Evolutionary conservation across 1,284 basidiomycete species (phyloP).

Genomic region (Moesziomyces sp.): DNA sequence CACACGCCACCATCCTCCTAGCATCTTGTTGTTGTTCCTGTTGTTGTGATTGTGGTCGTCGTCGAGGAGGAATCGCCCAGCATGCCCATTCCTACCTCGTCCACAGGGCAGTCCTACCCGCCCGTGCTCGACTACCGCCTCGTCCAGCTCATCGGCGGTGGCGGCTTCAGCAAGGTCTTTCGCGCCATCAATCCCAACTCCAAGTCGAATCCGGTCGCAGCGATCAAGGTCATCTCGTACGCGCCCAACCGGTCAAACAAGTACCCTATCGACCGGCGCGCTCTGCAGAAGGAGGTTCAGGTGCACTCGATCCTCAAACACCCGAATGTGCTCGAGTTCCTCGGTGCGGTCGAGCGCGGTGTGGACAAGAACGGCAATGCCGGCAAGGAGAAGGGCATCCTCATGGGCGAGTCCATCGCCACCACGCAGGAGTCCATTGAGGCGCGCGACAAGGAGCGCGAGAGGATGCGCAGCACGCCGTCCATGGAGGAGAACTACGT

Average conservation of each 20-base stretch:
- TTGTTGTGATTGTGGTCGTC: no score
- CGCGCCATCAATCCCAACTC: constrained; percentile 57
- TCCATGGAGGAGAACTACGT: constrained; percentile 57
- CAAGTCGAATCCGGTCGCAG: constrained; percentile 54
- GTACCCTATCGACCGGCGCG: constrained; percentile 63
- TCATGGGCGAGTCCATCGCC: constrained; percentile 50
- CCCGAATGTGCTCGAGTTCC: constrained; percentile 83
- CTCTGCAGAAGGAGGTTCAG: constrained; percentile 84
- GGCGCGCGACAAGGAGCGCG: constrained; percentile 63
- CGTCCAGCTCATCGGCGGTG: constrained; percentile 65
- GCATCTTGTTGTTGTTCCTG: background rate
- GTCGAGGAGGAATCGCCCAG: background rate
- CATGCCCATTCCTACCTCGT: constrained; percentile 61
- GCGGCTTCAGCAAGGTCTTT: constrained; percentile 65
- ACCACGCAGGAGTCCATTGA: constrained; percentile 72
- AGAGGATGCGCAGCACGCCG: constrained; percentile 40
- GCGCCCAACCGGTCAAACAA: constrained; percentile 53
- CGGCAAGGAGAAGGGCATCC: constrained; percentile 39
- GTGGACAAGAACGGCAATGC: constrained; percentile 41
- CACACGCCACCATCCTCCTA: background rate
- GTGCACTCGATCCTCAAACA: constrained; percentile 87
- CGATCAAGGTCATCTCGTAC: constrained; percentile 66
- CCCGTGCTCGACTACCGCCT: constrained; percentile 62
- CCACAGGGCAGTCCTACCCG: constrained; percentile 63
- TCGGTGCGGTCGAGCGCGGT: constrained; percentile 72